Percentiles rank a stretch among this genome's conserved stretches.
Conservation (phyloP, 768 basidiomycete genomes). For the Tulasnella sp. region DNA sequence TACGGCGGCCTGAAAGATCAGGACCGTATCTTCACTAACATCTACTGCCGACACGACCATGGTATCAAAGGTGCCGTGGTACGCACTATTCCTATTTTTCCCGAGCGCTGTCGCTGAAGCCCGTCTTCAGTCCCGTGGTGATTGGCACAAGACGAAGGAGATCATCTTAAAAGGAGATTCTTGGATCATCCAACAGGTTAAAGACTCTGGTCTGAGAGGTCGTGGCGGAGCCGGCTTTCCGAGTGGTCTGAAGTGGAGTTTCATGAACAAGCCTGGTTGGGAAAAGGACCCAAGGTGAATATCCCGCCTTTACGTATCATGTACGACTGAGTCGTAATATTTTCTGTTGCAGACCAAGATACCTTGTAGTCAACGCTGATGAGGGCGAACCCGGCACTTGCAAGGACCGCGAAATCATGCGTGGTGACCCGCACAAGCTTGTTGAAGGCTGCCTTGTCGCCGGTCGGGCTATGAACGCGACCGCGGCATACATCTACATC, state of each 20-base stretch:
- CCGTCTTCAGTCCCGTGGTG: constrained; percentile 61
- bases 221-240: constrained; percentile 97
- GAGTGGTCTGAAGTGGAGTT: constrained; percentile 92
- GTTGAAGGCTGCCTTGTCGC: constrained; percentile 96
- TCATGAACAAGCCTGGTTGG: constrained; percentile 99
- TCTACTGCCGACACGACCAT: constrained; percentile 77
- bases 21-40: constrained; percentile 88
- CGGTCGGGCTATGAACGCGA: constrained; percentile 94
- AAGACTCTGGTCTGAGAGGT: constrained; percentile 90
- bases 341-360: constrained; percentile 53
- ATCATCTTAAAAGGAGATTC: constrained; percentile 89
- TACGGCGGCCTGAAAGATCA: constrained; percentile 95
- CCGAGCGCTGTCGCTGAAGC: background rate
- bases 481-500: constrained; percentile 98
- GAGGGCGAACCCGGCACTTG: constrained; percentile 98
- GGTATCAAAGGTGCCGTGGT: constrained; percentile 88
- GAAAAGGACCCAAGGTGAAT: constrained; percentile 75
- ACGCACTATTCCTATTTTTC: constrained; percentile 22
- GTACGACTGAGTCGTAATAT: background rate
- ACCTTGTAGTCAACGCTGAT: constrained; percentile 95
- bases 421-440: constrained; percentile 97
- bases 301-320: background rate
- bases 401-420: constrained; percentile 96
- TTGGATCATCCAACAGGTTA: constrained; percentile 95
- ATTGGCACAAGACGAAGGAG: constrained; percentile 98